phyloP scores from a whole-genome alignment of 2,329 filamentous ascomycete species.

The Cordyceps tenuipes region DNA sequence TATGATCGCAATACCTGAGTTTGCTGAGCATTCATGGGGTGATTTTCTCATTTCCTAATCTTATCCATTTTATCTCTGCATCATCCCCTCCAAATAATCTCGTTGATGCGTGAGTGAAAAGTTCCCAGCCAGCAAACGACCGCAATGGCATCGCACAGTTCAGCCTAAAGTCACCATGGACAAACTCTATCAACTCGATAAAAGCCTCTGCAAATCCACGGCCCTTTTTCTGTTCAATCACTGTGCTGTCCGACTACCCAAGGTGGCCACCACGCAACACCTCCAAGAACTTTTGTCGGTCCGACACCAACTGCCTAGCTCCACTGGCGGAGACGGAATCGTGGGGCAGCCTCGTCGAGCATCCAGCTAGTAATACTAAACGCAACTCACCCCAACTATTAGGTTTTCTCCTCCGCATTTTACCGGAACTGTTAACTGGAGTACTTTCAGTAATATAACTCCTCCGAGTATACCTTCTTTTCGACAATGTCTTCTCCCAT shows the following conservation, averaged over 20 bases:
- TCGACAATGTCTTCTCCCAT: background rate
- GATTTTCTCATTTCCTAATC: too few relatives aligned
- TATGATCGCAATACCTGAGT: background rate
- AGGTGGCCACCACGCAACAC: background rate
- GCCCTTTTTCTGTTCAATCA: background rate
- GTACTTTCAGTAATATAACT: background rate
- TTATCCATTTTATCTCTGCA: too few relatives aligned
- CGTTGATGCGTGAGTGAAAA: too few relatives aligned
- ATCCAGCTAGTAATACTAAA: background rate
- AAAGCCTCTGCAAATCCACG: background rate
- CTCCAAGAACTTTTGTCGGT: background rate
- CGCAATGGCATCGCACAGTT: too few relatives aligned
- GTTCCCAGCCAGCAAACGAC: too few relatives aligned
- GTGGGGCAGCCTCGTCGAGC: background rate
- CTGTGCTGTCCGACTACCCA: background rate
- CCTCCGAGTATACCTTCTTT: too few relatives aligned
- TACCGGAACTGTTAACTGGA: background rate
- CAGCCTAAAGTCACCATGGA: too few relatives aligned
- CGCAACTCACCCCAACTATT: background rate
- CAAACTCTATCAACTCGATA: background rate
- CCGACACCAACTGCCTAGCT: background rate
- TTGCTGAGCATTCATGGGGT: too few relatives aligned
- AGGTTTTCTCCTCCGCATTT: background rate
- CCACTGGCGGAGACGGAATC: background rate
- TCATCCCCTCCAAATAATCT: too few relatives aligned